These are phyloP conservation scores for Termitomyces sp. DNA, from an alignment of 768 basidiomycete genomes.

Conservation along the genomic window DNA sequence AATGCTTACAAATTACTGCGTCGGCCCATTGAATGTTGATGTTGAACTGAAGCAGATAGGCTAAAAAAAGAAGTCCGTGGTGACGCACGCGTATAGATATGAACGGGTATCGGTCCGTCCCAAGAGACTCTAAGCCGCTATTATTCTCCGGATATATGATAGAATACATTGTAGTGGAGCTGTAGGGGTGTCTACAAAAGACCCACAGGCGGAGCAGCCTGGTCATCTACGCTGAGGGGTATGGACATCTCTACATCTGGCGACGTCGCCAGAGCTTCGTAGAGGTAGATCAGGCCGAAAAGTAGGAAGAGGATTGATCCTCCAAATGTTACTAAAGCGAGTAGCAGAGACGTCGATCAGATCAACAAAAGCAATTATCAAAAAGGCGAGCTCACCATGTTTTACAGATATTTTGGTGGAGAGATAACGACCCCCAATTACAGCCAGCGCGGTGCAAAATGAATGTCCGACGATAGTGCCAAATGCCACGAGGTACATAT, in stretches of 20 bases:
- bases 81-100: too few relatives aligned
- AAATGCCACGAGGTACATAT: constrained; percentile 84
- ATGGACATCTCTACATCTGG: constrained; percentile 29
- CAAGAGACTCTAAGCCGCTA: background rate
- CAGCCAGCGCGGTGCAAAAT: constrained; percentile 84
- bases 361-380: constrained; percentile 5
- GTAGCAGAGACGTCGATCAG: background rate
- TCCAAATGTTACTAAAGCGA: constrained; percentile 67
- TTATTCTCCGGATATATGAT: background rate
- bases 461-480: constrained; percentile 91
- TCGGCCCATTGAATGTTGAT: too few relatives aligned
- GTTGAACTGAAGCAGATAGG: too few relatives aligned
- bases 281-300: constrained; percentile 78
- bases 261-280: constrained; percentile 48
- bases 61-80: too few relatives aligned
- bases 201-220: constrained; percentile 7
- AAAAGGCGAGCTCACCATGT: constrained; percentile 57
- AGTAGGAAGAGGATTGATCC: constrained; percentile 82
- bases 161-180: constrained; percentile 1
- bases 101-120: too few relatives aligned
- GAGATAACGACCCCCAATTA: constrained; percentile 89
- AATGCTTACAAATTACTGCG: too few relatives aligned
- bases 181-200: background rate
- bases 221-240: constrained; percentile 19
- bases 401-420: constrained; percentile 96